Conservation (phyloP, 2,329 filamentous ascomycete species). For the Metarhizium brunneum region DNA sequence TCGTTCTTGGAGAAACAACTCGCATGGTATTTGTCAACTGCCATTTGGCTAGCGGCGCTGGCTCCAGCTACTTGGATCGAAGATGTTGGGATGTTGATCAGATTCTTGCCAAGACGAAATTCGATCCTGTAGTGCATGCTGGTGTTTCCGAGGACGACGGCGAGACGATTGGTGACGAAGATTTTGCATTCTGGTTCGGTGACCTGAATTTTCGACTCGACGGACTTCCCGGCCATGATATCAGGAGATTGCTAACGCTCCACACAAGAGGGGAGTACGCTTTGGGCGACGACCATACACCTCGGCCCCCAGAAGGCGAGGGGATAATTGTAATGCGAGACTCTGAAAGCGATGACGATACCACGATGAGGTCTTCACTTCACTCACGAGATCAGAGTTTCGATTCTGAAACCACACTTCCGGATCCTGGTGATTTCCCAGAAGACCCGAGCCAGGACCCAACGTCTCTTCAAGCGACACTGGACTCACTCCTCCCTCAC, state of each 20-base stretch:
- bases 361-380: constrained; percentile 22
- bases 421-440: constrained; percentile 56
- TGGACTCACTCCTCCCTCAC: constrained; percentile 79
- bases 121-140: constrained; percentile 60
- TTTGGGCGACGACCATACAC: constrained; percentile 30
- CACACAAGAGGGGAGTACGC: constrained; percentile 75
- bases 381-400: constrained; percentile 26
- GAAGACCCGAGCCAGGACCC: constrained; percentile 69
- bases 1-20: constrained; percentile 85
- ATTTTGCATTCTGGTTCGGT: constrained; percentile 93
- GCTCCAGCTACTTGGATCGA: constrained; percentile 67
- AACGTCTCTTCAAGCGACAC: constrained; percentile 76
- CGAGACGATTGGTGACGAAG: constrained; percentile 74
- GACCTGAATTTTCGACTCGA: constrained; percentile 93
- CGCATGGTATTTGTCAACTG: constrained; percentile 83
- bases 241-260: constrained; percentile 71
- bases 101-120: constrained; percentile 66
- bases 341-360: constrained; percentile 38
- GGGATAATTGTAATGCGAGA: constrained; percentile 38
- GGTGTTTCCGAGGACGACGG: constrained; percentile 57
- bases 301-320: constrained; percentile 33
- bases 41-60: constrained; percentile 80
- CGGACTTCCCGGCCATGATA: constrained; percentile 81
- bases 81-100: constrained; percentile 86
- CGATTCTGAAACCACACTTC: constrained; percentile 34